Conservation (phyloP, 257 asterid genomes). For the Solanum lycopersicoides region DNA sequence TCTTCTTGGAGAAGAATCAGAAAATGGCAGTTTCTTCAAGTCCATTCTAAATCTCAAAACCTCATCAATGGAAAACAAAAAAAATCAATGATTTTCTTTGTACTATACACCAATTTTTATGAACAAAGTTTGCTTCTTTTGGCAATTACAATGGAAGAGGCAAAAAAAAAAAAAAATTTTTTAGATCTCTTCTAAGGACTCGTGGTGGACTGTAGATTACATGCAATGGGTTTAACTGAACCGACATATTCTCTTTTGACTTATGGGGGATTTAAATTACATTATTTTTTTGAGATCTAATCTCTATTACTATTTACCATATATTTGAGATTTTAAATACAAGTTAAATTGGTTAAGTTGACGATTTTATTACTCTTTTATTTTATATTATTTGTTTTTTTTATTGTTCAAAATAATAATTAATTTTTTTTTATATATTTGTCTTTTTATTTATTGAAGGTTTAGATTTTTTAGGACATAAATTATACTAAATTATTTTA, state of each 20-base stretch:
- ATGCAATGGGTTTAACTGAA: not conserved
- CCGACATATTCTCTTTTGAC: not conserved
- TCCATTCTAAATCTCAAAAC: slow-evolving; percentile 24
- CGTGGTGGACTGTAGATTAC: not conserved
- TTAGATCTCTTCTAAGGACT: not conserved
- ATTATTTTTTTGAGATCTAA: no score
- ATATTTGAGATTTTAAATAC: not conserved
- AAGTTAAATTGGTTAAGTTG: not conserved
- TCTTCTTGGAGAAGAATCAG: slow-evolving; percentile 43
- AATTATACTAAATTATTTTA: no score
- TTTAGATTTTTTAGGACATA: no score
- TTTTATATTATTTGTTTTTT: no score
- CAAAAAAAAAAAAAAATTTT: not conserved
- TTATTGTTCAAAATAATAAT: no score
- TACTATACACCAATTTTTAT: not conserved
- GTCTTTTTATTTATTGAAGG: no score
- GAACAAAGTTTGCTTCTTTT: not conserved
- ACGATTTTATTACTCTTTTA: not conserved
- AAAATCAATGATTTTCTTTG: not conserved
- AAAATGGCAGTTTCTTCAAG: slow-evolving; percentile 36
- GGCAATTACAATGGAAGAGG: slow-evolving; percentile 20
- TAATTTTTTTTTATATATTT: no score
- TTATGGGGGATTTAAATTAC: not conserved
- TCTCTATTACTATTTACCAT: no score
- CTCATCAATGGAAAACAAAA: not conserved